Conservation (phyloP, 2,329 filamentous ascomycete genomes). For the Xylaria polymorpha region DNA sequence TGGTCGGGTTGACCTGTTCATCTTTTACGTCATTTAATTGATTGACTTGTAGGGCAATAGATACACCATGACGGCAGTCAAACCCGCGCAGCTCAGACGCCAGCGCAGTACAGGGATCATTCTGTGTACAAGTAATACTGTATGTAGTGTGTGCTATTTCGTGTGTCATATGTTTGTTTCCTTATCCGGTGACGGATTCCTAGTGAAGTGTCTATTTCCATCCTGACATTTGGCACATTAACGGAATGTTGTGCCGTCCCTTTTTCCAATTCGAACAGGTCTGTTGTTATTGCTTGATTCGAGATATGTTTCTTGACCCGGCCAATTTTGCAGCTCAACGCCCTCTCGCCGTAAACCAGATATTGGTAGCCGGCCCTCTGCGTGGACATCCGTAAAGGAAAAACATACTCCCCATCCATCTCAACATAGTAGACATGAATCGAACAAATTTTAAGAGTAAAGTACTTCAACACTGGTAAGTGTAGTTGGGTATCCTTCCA, state of each 20-base stretch:
- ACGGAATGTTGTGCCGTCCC: slow-evolving; percentile 39
- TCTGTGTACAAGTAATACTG: slow-evolving; percentile 32
- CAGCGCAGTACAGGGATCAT: background rate
- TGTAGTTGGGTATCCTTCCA: slow-evolving; percentile 52
- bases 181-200: slow-evolving; percentile 58
- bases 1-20: slow-evolving; percentile 3
- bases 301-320: slow-evolving; percentile 40
- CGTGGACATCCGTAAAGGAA: slow-evolving; percentile 39
- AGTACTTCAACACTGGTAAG: slow-evolving; percentile 46
- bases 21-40: slow-evolving; percentile 31
- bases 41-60: background rate
- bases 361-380: slow-evolving; percentile 47
- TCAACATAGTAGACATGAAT: slow-evolving; percentile 49
- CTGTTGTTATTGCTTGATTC: slow-evolving; percentile 35
- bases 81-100: background rate
- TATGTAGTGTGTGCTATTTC: slow-evolving; percentile 30
- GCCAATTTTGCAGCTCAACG: slow-evolving; percentile 41
- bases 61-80: slow-evolving; percentile 15
- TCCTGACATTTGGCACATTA: slow-evolving; percentile 45
- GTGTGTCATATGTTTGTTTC: slow-evolving; percentile 43
- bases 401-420: slow-evolving; percentile 37
- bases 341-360: slow-evolving; percentile 36
- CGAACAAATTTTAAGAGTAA: slow-evolving; percentile 39
- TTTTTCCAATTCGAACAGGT: slow-evolving; percentile 46
- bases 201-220: slow-evolving; percentile 56